These are phyloP conservation scores for Colletotrichum sp. DNA, from an alignment of 2,329 filamentous ascomycete species.

Conservation along the genomic window DNA sequence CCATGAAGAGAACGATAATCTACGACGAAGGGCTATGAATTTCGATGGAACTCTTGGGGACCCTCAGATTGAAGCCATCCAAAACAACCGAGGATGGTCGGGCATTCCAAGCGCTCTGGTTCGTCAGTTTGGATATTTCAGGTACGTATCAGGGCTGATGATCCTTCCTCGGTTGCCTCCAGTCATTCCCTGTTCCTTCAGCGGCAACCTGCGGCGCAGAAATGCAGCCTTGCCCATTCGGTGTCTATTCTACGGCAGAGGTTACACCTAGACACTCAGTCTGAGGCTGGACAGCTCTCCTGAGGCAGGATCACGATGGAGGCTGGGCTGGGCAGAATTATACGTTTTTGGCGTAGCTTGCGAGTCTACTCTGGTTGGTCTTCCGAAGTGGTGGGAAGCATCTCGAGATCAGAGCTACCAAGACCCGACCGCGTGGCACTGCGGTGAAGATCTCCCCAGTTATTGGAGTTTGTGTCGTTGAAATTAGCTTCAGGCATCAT, in stretches of 20 bases:
- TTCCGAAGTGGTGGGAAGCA: not conserved
- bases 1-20: not conserved
- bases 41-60: not conserved
- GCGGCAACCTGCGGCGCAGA: not conserved
- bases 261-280: not conserved
- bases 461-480: not conserved
- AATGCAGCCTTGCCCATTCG: not conserved
- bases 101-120: not conserved
- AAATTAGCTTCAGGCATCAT: not conserved
- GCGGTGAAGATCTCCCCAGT: not conserved
- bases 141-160: not conserved
- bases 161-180: not conserved
- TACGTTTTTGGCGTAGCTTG: slow-evolving; percentile 11
- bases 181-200: not conserved
- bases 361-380: not conserved
- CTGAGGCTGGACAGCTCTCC: not conserved
- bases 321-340: not conserved
- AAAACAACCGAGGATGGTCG: slow-evolving; percentile 4
- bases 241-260: not conserved
- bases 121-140: not conserved
- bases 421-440: slow-evolving; percentile 1
- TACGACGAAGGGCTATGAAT: not conserved
- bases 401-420: not conserved
- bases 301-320: not conserved
- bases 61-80: not conserved